Evolutionary conservation across 176 grass and related monocot genomes (phyloP).

Genomic region (Ensete glaucum): DNA sequence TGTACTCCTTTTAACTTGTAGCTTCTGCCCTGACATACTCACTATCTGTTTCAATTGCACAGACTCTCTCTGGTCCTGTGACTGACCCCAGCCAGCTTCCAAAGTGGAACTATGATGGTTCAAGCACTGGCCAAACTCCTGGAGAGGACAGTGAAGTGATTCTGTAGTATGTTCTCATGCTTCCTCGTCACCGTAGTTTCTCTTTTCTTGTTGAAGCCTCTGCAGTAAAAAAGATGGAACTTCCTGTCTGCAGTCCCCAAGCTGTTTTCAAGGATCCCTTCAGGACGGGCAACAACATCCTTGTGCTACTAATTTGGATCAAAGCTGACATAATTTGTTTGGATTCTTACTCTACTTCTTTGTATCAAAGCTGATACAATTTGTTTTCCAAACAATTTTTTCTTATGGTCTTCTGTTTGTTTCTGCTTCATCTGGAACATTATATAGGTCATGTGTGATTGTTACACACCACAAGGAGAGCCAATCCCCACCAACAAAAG

Average conservation of each 20-base stretch:
- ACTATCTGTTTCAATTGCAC: conserved; percentile 15
- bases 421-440: conserved; percentile 4
- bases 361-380: too few species aligned
- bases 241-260: conserved; percentile 52
- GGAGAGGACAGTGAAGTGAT: conserved; percentile 98
- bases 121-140: conserved; percentile 89
- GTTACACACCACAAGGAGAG: conserved; percentile 76
- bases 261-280: conserved; percentile 96
- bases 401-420: not conserved
- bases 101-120: conserved; percentile 95
- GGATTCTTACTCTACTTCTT: too few species aligned
- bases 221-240: not conserved
- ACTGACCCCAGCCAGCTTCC: conserved; percentile 59
- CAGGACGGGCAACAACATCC: conserved; percentile 88
- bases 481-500: conserved; percentile 87
- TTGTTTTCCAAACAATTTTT: too few species aligned
- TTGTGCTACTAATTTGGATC: conserved; percentile 28
- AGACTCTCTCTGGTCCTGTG: conserved; percentile 72
- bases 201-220: not conserved
- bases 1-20: not conserved
- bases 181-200: not conserved
- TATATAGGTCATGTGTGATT: conserved; percentile 89
- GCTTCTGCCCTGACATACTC: not conserved
- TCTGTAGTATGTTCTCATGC: conserved; percentile 57
- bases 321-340: not conserved